Evolutionary conservation across 768 basidiomycete genomes (phyloP), one percentile per base, ranked within the genome.

Genomic region (Paxillus involutus): DNA sequence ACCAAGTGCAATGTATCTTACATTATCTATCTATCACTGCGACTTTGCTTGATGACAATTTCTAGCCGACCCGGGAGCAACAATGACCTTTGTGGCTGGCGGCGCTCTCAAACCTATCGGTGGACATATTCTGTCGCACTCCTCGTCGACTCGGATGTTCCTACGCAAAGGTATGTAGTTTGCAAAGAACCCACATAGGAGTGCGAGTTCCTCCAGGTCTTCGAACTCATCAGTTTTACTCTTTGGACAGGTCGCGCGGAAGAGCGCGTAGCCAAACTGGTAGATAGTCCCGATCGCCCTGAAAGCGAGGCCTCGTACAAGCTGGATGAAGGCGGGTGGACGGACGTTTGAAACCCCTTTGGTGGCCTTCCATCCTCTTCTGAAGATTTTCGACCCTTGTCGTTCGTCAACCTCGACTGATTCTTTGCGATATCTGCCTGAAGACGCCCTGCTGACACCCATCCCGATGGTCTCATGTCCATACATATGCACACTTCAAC

Each of bases 31-130:
- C 29, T 51, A n/a, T 55, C 24, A 16, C 37, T 42, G 8, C 6
- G 21, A 16, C 17, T 19, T 19, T 37, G 52, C 36, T 47, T 61
- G 36, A 67, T 33, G 9, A 5, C 29, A 11, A 26, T 44, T 62
- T 51, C 59, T 64, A 91, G 91, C 94, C 55, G 95, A 98, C 68
- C 95, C 95, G 19, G 95, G 95, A 46, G 94, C 94, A 46, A 92
- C 89, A 3, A 91, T 91, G 86, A 91, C 91, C 47, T 98, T 98
- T 64, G 94, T 95, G 40, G 94, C 93, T 24, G 94, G 94, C 39
- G 91, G 93, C 33, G 91, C 90, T 17, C 78, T 94, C 37, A 96
- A 96, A 71, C 92, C 93, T 16, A 90, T 95, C 43, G 91, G 91
- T 37, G 91, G 91, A 0, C 91, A 94, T 63, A 92, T 94, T 57